phyloP scores from a whole-genome alignment of 2,329 filamentous ascomycete species.

The Trichoderma arundinaceum region DNA sequence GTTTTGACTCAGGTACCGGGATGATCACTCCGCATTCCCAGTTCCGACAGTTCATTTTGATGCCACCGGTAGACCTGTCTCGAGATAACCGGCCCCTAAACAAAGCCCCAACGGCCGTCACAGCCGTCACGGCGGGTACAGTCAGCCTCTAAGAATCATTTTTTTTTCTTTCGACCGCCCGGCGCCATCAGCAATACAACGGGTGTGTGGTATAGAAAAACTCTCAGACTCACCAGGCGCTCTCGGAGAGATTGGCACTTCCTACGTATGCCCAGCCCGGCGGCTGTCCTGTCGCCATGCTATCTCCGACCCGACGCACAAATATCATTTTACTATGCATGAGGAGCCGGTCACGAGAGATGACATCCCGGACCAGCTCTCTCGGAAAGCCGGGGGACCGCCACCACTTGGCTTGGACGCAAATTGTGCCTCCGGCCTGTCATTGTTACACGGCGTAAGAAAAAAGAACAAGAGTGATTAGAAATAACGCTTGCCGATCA shows the following conservation, averaged over 20 bases:
- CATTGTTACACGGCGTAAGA: constrained; percentile 27
- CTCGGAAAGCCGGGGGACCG: constrained; percentile 71
- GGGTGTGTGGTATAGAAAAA: background rate
- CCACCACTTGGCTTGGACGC: constrained; percentile 76
- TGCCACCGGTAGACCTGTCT: constrained; percentile 68
- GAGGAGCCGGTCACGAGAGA: constrained; percentile 70
- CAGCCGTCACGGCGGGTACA: constrained; percentile 35
- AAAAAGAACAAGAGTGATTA: background rate
- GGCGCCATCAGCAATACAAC: too few species aligned
- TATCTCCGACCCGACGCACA: constrained; percentile 45
- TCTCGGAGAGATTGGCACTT: constrained; percentile 90
- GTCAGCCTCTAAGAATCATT: constrained; percentile 34
- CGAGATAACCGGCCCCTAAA: constrained; percentile 76
- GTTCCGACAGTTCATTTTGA: constrained; percentile 84
- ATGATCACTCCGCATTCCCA: constrained; percentile 95
- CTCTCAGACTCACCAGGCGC: constrained; percentile 73
- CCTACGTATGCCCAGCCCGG: constrained; percentile 82
- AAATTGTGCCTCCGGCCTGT: constrained; percentile 81
- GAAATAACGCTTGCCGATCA: background rate
- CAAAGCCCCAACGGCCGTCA: constrained; percentile 29
- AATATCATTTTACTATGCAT: constrained; percentile 85
- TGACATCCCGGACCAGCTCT: constrained; percentile 73
- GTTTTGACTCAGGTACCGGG: constrained; percentile 52
- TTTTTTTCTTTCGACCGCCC: background rate
- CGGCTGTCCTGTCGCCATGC: constrained; percentile 31